These are phyloP conservation scores for Boeremia exigua DNA, from an alignment of 2,329 filamentous ascomycete species.

Conservation along the genomic window DNA sequence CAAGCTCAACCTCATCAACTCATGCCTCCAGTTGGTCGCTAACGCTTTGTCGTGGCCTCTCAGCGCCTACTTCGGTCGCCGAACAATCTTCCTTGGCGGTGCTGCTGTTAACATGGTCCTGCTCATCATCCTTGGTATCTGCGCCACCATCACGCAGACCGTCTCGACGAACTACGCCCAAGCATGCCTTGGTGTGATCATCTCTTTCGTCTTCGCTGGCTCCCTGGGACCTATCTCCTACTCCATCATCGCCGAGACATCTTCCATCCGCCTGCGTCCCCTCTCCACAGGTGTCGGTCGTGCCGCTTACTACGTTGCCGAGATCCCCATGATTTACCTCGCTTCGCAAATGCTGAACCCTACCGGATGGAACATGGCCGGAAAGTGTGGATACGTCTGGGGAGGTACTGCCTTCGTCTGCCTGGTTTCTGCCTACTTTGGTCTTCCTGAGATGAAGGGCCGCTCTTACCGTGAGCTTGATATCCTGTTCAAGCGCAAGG, in stretches of 20 bases:
- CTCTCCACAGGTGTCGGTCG: conserved; percentile 69
- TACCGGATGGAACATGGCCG: conserved; percentile 48
- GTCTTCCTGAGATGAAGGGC: conserved; percentile 61
- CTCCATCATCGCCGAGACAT: conserved; percentile 71
- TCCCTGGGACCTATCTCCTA: conserved; percentile 69
- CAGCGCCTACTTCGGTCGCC: conserved; percentile 67
- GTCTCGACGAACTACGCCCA: conserved; percentile 59
- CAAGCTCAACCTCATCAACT: conserved; percentile 68
- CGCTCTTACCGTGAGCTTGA: conserved; percentile 58
- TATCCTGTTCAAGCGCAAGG: conserved; percentile 48
- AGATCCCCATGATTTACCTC: conserved; percentile 70
- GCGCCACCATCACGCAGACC: conserved; percentile 56
- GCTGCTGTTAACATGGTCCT: conserved; percentile 59
- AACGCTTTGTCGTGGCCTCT: conserved; percentile 71
- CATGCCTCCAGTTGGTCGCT: conserved; percentile 65
- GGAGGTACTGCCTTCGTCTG: conserved; percentile 59
- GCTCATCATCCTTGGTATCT: conserved; percentile 64
- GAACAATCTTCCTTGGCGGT: conserved; percentile 68
- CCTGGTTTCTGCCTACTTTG: conserved; percentile 57
- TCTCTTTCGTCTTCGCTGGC: conserved; percentile 68
- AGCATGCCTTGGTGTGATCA: conserved; percentile 66
- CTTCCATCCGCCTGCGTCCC: conserved; percentile 66
- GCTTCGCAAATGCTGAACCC: conserved; percentile 59
- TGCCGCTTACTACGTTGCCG: conserved; percentile 66
- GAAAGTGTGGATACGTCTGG: conserved; percentile 42